Evolutionary conservation across 768 basidiomycete genomes (phyloP), one percentile per base, ranked within the genome.

Genomic region (Suillus americanus): DNA sequence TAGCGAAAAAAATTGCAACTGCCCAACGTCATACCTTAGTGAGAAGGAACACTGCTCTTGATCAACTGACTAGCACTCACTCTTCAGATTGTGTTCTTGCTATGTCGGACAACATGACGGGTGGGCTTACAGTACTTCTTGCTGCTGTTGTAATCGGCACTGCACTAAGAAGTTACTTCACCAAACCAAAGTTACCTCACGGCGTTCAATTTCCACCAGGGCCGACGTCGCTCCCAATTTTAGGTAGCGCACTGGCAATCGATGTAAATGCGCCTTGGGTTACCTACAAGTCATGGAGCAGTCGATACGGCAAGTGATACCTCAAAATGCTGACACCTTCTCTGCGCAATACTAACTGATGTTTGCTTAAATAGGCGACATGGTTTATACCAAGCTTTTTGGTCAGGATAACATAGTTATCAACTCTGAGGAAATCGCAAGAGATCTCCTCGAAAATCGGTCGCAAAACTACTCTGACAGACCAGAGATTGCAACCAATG

Each of bases 181-280:
- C 54, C 35, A 55, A 37, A 23, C 35, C 54, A 3, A 55, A 55
- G 35, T 35, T 55, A n/a, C 54, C 54, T 37, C 54, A 13, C 7
- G 54, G 54, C 18, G 20, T 63, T 28, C 60, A 13, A 25, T 41
- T 51, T 25, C 82, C 83, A 23, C 85, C 85, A 7, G 85, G 85
- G 0, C 85, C 85, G 3, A 76, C 68, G 50, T 77, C 78, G 2
- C 68, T 77, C 18, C 83, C 83, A 8, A 62, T 85, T 63, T 72
- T 86, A 20, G 85, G 85, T 5, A 86, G 85, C 65, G 68, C 76
- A 23, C 76, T 81, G 23, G 81, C 85, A 62, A 76, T 86, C 62
- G 77, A 80, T 28, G 66, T 69, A 37, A 71, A 78, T 48, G 71
- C 79, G 62, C 79, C 79, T 62, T 79, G 79, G 66, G 62, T 79